phyloP scores from a whole-genome alignment of 2,329 filamentous ascomycete genomes.

The Fusarium neocosmosporiellum region DNA sequence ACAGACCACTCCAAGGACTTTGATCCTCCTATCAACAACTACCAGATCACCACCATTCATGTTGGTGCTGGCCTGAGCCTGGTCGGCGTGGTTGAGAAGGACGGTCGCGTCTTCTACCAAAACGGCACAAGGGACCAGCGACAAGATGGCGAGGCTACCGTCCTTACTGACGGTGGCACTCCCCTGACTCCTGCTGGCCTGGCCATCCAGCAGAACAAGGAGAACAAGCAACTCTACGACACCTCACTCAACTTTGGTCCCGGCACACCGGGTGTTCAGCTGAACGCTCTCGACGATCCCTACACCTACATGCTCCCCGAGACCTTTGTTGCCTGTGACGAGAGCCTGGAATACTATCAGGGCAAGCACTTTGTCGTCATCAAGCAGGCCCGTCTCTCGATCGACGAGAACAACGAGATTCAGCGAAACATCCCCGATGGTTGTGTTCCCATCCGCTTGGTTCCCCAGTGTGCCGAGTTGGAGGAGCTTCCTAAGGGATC shows the following conservation, averaged over 20 bases:
- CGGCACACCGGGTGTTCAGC: constrained; percentile 50
- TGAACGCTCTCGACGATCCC: constrained; percentile 40
- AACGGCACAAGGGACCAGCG: constrained; percentile 58
- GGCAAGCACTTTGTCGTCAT: constrained; percentile 51
- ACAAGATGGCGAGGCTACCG: constrained; percentile 44
- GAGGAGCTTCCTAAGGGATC: constrained; percentile 50
- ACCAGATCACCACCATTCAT: constrained; percentile 55
- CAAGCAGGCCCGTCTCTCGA: constrained; percentile 49
- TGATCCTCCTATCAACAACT: constrained; percentile 54
- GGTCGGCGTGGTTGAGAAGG: constrained; percentile 48
- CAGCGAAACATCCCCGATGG: constrained; percentile 44
- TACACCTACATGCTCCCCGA: constrained; percentile 49
- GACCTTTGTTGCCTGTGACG: constrained; percentile 56
- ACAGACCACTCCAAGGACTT: constrained; percentile 55
- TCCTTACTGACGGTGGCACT: constrained; percentile 55
- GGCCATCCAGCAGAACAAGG: constrained; percentile 42
- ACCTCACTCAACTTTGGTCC: constrained; percentile 47
- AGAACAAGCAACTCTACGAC: constrained; percentile 47
- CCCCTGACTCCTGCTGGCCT: constrained; percentile 54
- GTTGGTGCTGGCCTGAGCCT: constrained; percentile 55
- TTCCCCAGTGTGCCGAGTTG: constrained; percentile 57
- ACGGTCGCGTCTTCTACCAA: constrained; percentile 57
- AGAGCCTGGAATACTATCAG: constrained; percentile 55
- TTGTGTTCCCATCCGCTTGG: constrained; percentile 56
- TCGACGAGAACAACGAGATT: constrained; percentile 36